Percentiles rank a stretch among this genome's conserved stretches.
phyloP scores from a whole-genome alignment of 2,329 filamentous ascomycete species.

The Bipolaris bicolor region DNA sequence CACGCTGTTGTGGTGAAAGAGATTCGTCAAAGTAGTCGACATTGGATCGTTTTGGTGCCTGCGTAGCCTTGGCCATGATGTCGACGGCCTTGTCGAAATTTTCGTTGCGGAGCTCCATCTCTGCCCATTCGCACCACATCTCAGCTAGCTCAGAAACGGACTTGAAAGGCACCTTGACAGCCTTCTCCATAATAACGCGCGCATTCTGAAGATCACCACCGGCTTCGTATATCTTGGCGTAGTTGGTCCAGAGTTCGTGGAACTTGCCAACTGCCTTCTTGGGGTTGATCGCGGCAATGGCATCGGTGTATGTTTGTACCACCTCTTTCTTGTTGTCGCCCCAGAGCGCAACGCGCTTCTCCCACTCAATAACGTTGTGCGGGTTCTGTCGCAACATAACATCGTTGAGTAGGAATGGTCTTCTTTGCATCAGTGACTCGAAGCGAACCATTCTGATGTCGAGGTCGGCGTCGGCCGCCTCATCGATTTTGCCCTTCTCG shows the following conservation, averaged over 20 bases:
- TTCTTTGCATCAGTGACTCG: constrained; percentile 95
- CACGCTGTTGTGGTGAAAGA: constrained; percentile 89
- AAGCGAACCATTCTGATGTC: constrained; percentile 98
- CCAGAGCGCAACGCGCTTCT: constrained; percentile 95
- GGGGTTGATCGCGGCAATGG: constrained; percentile 89
- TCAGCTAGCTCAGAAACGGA: constrained; percentile 96
- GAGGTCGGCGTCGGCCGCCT: constrained; percentile 88
- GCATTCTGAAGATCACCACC: constrained; percentile 84
- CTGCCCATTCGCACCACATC: constrained; percentile 99
- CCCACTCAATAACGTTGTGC: constrained; percentile 95
- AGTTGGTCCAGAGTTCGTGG: constrained; percentile 94
- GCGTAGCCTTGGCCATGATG: constrained; percentile 96
- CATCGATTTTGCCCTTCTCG: constrained; percentile 77
- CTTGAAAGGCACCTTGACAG: constrained; percentile 96
- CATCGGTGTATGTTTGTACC: constrained; percentile 91
- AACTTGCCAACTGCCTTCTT: constrained; percentile 95
- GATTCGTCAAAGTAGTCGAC: constrained; percentile 99
- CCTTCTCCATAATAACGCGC: constrained; percentile 94
- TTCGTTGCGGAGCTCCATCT: constrained; percentile 94
- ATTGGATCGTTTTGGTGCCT: constrained; percentile 94
- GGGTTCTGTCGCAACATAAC: constrained; percentile 94
- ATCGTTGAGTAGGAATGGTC: constrained; percentile 95
- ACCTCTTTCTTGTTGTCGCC: constrained; percentile 90
- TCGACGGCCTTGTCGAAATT: constrained; percentile 94
- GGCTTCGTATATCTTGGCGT: constrained; percentile 94